These are phyloP conservation scores for Agaricus blazei DNA, from an alignment of 768 basidiomycete species.

Conservation along the genomic window DNA sequence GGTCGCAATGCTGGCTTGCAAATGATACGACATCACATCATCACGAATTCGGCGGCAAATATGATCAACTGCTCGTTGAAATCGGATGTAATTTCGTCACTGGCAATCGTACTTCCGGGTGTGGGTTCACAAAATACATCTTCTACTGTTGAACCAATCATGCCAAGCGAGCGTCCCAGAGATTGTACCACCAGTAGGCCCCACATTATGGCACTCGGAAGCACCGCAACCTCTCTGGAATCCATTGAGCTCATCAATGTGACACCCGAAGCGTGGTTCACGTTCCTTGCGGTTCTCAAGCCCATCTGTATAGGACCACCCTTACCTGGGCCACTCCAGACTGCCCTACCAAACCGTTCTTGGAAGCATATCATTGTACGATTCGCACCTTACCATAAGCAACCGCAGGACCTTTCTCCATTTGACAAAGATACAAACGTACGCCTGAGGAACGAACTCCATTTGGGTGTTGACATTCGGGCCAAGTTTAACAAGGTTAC, in stretches of 20 bases:
- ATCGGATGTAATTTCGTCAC: background rate
- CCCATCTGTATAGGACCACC: background rate
- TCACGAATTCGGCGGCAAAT: background rate
- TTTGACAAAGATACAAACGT: background rate
- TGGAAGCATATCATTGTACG: background rate
- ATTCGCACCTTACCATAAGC: background rate
- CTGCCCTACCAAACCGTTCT: background rate
- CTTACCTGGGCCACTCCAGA: background rate
- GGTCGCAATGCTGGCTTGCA: background rate
- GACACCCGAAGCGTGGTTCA: background rate
- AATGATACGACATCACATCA: background rate
- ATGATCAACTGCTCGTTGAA: background rate
- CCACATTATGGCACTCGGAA: background rate
- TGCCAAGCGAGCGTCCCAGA: background rate
- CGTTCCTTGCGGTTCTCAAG: background rate
- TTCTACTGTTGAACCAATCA: background rate
- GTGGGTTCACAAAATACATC: background rate
- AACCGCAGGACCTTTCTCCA: background rate
- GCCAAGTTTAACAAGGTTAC: background rate
- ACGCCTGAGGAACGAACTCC: background rate
- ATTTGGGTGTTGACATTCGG: background rate
- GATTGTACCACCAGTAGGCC: background rate
- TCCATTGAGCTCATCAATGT: background rate
- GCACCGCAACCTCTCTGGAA: background rate
- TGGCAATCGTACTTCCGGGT: background rate